A percentile compares a stretch with the other conserved stretches of the same genome.
phyloP scores from a whole-genome alignment of 768 basidiomycete genomes.

The Favolaschia claudopus region DNA sequence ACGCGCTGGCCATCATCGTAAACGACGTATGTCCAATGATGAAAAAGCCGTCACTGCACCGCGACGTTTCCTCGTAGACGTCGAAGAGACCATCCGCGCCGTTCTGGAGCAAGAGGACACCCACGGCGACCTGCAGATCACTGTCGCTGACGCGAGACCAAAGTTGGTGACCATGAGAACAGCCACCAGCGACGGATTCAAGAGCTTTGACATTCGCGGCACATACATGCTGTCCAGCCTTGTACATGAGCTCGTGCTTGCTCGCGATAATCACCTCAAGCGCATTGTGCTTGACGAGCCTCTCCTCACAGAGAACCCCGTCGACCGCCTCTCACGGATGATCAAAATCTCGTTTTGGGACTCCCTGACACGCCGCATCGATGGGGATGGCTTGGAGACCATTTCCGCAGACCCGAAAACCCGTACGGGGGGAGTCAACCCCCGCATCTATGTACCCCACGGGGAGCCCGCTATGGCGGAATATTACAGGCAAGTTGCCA shows the following conservation, averaged over 20 bases:
- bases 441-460: slow-evolving; percentile 94
- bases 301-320: slow-evolving; percentile 97
- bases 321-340: slow-evolving; percentile 96
- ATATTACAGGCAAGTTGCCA: slow-evolving; percentile 92
- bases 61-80: slow-evolving; percentile 93
- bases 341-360: slow-evolving; percentile 99
- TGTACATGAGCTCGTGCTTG: slow-evolving; percentile 97
- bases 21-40: slow-evolving; percentile 90
- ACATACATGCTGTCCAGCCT: slow-evolving; percentile 99
- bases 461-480: slow-evolving; percentile 94
- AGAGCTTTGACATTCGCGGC: slow-evolving; percentile 95
- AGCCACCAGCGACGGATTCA: slow-evolving; percentile 97
- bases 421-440: slow-evolving; percentile 86
- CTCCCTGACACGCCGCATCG: slow-evolving; percentile 93
- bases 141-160: slow-evolving; percentile 94
- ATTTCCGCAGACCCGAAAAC: slow-evolving; percentile 99
- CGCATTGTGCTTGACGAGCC: slow-evolving; percentile 98
- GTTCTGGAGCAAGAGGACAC: slow-evolving; percentile 98
- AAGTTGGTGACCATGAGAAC: slow-evolving; percentile 97
- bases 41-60: slow-evolving; percentile 84
- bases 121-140: slow-evolving; percentile 96
- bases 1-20: slow-evolving; percentile 75
- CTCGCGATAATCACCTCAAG: slow-evolving; percentile 93
- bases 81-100: slow-evolving; percentile 96
- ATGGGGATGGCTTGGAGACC: slow-evolving; percentile 95